Conservation (phyloP, 768 basidiomycete genomes). For the Pulveroboletus ravenelii region DNA sequence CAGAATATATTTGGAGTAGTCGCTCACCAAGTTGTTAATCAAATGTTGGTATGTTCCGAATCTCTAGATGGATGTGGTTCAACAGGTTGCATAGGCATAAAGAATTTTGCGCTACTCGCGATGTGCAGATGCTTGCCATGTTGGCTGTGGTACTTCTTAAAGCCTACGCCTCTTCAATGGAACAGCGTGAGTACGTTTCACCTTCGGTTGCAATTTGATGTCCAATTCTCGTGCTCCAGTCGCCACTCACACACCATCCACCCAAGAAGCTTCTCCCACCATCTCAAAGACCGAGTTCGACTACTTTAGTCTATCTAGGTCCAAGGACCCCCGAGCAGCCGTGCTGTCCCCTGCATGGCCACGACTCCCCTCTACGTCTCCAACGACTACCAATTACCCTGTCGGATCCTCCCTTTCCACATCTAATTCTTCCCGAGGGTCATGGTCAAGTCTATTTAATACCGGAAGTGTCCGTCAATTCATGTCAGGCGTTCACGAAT, state of each 20-base stretch:
- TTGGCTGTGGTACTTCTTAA: conserved; percentile 64
- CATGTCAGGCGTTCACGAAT: conserved; percentile 56
- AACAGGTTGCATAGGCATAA: conserved; percentile 33
- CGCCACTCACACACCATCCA: conserved; percentile 12
- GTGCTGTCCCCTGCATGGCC: conserved; percentile 51
- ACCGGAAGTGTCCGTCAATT: conserved; percentile 64
- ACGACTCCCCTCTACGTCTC: conserved; percentile 41
- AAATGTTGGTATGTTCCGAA: conserved; percentile 41
- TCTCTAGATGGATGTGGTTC: not conserved
- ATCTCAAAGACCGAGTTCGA: conserved; percentile 38
- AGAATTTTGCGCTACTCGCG: conserved; percentile 46
- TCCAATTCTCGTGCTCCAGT: not conserved
- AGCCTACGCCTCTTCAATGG: conserved; percentile 18
- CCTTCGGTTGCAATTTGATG: not conserved
- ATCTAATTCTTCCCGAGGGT: conserved; percentile 65
- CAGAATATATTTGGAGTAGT: conserved; percentile 25
- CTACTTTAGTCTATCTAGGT: conserved; percentile 49
- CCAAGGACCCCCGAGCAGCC: conserved; percentile 35
- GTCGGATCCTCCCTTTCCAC: conserved; percentile 41
- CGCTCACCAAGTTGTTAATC: conserved; percentile 38
- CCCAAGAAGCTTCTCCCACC: conserved; percentile 13
- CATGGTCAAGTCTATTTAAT: conserved; percentile 79
- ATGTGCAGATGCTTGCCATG: conserved; percentile 82
- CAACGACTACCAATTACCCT: conserved; percentile 36
- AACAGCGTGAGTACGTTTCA: conserved; percentile 11